Conservation (phyloP, 495 filamentous ascomycete genomes). For the Xylaria nigripes region DNA sequence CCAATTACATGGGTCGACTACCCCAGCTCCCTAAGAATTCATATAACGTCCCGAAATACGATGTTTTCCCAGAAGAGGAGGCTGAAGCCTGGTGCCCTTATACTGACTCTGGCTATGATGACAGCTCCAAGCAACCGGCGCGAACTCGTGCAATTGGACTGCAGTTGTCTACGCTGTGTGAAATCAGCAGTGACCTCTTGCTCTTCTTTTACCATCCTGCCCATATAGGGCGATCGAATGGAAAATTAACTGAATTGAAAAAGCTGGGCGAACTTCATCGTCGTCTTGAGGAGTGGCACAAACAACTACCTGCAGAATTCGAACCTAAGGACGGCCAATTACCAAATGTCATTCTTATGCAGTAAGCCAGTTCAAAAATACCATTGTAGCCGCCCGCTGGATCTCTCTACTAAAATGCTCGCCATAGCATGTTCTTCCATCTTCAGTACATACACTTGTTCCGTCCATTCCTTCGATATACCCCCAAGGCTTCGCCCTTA, state of each 20-base stretch:
- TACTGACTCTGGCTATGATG: slow-evolving; percentile 68
- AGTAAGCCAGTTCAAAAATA: slow-evolving; percentile 53
- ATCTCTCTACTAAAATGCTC: slow-evolving; percentile 9
- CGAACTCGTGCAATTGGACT: slow-evolving; percentile 74
- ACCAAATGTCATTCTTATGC: slow-evolving; percentile 85
- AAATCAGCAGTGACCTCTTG: slow-evolving; percentile 88
- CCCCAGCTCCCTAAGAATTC: slow-evolving; percentile 74
- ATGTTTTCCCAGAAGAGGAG: slow-evolving; percentile 87
- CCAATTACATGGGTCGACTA: slow-evolving; percentile 89
- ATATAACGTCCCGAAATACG: slow-evolving; percentile 77
- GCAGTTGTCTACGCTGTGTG: slow-evolving; percentile 75
- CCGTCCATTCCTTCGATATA: slow-evolving; percentile 91
- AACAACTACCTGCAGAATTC: slow-evolving; percentile 75
- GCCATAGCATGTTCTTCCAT: slow-evolving; percentile 86
- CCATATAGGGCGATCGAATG: slow-evolving; percentile 48
- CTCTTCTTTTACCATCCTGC: slow-evolving; percentile 83
- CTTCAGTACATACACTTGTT: slow-evolving; percentile 95
- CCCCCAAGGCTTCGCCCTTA: slow-evolving; percentile 66
- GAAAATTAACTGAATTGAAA: slow-evolving; percentile 69
- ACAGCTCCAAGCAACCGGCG: slow-evolving; percentile 66
- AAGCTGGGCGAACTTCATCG: slow-evolving; percentile 87
- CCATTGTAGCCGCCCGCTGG: not conserved
- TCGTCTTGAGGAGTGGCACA: slow-evolving; percentile 84
- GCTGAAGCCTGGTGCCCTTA: slow-evolving; percentile 80
- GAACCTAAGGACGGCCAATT: slow-evolving; percentile 85